Conservation (phyloP, 495 filamentous ascomycete genomes). For the Penicillium paradoxum region DNA sequence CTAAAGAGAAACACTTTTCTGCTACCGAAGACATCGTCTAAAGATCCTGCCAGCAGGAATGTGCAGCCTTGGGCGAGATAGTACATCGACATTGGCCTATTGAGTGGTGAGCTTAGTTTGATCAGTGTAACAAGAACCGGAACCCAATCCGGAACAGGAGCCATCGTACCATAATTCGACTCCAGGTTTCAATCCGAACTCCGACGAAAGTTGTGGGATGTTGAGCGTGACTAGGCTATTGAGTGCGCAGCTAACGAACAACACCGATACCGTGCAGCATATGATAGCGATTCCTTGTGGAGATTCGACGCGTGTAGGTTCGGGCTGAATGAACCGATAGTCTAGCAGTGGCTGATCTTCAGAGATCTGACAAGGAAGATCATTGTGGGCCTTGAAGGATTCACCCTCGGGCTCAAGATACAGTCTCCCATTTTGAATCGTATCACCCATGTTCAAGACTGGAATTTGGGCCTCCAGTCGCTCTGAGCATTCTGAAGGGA, state of each 20-base stretch:
- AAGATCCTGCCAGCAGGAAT: constrained; percentile 45
- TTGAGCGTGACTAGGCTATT: constrained; percentile 32
- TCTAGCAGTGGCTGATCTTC: constrained; percentile 6
- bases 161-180: constrained; percentile 42
- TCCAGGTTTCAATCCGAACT: constrained; percentile 26
- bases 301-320: background rate
- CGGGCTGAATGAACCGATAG: background rate
- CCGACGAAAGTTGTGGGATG: constrained; percentile 40
- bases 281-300: background rate
- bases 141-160: too few species aligned
- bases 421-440: background rate
- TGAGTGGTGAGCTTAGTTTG: background rate
- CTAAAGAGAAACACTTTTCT: constrained; percentile 41
- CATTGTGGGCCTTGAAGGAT: background rate
- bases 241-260: background rate
- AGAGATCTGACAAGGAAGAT: background rate
- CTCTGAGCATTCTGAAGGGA: background rate
- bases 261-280: background rate
- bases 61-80: constrained; percentile 40
- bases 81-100: constrained; percentile 43
- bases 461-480: background rate
- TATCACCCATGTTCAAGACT: background rate
- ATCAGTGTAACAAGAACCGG: too few species aligned
- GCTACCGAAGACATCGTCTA: constrained; percentile 50
- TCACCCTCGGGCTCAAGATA: background rate